Base-by-base conservation (phyloP, 257 asterid species). In the Solanum corneliomulleri region DNA sequence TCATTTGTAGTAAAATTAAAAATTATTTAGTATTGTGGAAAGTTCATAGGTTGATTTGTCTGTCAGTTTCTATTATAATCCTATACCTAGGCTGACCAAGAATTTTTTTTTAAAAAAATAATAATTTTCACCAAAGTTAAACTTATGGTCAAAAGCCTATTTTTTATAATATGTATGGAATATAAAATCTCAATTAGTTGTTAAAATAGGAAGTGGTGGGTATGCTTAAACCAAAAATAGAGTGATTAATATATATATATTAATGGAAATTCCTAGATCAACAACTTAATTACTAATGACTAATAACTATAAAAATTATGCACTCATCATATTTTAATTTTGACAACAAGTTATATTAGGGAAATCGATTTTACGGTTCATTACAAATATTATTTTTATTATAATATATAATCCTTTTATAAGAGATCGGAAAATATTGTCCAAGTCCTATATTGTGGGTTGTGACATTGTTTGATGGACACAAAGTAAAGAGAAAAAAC, bases 1-100 rank as follows among this genome's bases (percentile, higher is more conserved):
- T 77, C 62, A 77, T 44, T 77, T 44, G 39, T 77, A 77, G 83
- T 66, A 66, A 66, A 25, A 66, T 62, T 76, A 76, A 76, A 25
- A 41, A 76, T 25, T 77, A 42, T 44, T 42, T 9, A 14, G 83
- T 25, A 11, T 4, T 25, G 25, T n/a, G 41, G 84, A 15, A 45
- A 31, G 41, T 44, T 29, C 6, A 42, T 76, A 78, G 41, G 64
- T 45, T 78, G 64, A 15, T 44, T 27, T 78, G 84, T 15, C 39
- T 78, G 5, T 45, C 84, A 45, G 45, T 45, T 78, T 78, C 25
- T 78, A 15, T 78, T 27, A 11, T 78, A 78, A 78, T 78, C 84
- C 64, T 25, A 45, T 29, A 45, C 15, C 15, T 45, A 44, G 64
- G 37, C 8, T 42, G 39, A 77, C 33, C 37, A 77, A 12, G 16